Conservation (phyloP, 345 rosid genomes). For the Eutrema japonicum region DNA sequence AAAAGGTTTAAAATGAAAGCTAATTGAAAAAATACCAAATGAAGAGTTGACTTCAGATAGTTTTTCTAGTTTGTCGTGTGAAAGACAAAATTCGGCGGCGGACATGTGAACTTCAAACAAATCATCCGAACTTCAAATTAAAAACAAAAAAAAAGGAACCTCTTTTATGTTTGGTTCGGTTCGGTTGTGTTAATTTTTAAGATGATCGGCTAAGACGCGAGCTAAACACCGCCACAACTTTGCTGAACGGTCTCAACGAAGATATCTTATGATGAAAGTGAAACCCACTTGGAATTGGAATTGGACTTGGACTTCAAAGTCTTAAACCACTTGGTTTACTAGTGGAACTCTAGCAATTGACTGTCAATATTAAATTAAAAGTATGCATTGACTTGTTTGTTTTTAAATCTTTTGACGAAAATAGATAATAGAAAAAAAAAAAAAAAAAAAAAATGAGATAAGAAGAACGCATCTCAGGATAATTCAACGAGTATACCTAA, state of each 20-base stretch:
- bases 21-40: too few species aligned
- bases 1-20: too few species aligned
- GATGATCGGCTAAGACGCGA: constrained; percentile 8
- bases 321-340: constrained; percentile 9
- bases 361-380: neutral
- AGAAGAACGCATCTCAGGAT: neutral
- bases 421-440: neutral
- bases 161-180: neutral
- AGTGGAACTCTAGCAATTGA: constrained; percentile 28
- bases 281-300: constrained; percentile 26
- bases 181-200: neutral
- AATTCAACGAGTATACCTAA: constrained; percentile 32
- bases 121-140: neutral
- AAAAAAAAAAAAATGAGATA: neutral
- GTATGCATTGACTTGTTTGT: neutral
- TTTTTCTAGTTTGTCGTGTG: neutral
- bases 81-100: constrained; percentile 11
- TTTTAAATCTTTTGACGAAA: neutral
- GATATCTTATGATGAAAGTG: constrained; percentile 8
- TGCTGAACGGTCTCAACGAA: constrained; percentile 4
- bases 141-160: neutral
- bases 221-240: constrained; percentile 18
- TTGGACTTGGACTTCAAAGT: constrained; percentile 38
- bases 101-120: neutral
- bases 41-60: too few species aligned